Base-by-base conservation (phyloP, 352 stramenopile species). In the Saprolegnia parasitica region DNA sequence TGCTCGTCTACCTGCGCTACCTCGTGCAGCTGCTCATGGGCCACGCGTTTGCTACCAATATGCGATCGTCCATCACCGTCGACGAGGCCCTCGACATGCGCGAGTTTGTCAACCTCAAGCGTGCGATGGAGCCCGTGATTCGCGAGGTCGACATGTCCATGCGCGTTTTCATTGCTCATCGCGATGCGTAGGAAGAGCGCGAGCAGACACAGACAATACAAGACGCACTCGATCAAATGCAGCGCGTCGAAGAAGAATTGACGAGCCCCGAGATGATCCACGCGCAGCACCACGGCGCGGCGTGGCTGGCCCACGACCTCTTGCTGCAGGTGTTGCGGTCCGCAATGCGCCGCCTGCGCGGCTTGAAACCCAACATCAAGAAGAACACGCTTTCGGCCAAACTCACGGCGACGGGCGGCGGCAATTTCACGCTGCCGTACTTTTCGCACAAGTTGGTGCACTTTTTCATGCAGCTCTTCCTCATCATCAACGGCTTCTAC, bases 401-500 rank as follows among this genome's bases (percentile, higher is more conserved):
- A 3, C 47, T 70, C 35, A 60, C 52, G 2, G 20, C 11, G 15
- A 29, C 5, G 1, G 58, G 50, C 21, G 46, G 10, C 64, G 23
- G 29, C n/a, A 13, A 4, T 3, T 60, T 65, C 70, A 1, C 72
- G 80, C 46, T 77, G 72, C 24, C 63, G 29, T 84, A 76, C 65
- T 90, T 88, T 55, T 88, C 82, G 6, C 78, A 80, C 20, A 87
- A 90, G 60, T 75, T 74, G 11, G 88, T 81, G 80, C 80, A 91
- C 32, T 83, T 89, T 24, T n/a, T 70, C 1, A 75, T 91, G 50
- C 86, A 88, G 63, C 55, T 78, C 20, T 58, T 88, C 23, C 56
- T 91, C 15, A 87, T 91, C 68, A 71, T 91, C n/a, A 91, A 91
- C 60, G 84, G 77, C 0, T 81, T 91, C 42, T 90, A 82, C 73